Conservation (phyloP, 352 stramenopile species). For the Globisporangium orthogonon region DNA sequence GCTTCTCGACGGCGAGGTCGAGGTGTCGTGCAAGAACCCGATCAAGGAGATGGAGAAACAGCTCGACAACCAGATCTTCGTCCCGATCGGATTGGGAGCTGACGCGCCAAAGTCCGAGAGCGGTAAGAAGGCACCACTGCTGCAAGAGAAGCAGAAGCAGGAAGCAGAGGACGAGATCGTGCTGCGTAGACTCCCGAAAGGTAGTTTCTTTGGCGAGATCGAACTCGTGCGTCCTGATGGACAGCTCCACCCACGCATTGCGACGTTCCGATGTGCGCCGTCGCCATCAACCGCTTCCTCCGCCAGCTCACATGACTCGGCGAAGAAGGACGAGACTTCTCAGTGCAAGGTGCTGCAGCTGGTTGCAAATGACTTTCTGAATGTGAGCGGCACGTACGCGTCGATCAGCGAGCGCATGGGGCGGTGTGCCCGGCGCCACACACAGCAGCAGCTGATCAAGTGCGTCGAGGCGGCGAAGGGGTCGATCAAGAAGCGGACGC, state of each 20-base stretch:
- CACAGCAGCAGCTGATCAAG: slow-evolving; percentile 69
- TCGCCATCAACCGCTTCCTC: too few relatives aligned
- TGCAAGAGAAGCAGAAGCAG: not conserved
- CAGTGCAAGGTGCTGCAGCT: slow-evolving; percentile 75
- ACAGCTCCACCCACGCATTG: slow-evolving; percentile 57
- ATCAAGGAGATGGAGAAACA: slow-evolving; percentile 29
- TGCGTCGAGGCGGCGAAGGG: slow-evolving; percentile 70
- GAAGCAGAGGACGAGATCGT: slow-evolving; percentile 35
- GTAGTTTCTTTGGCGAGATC: slow-evolving; percentile 77
- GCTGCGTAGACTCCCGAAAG: slow-evolving; percentile 53
- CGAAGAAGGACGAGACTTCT: not conserved
- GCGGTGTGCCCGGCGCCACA: slow-evolving; percentile 46
- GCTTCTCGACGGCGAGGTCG: slow-evolving; percentile 67
- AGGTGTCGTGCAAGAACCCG: slow-evolving; percentile 73
- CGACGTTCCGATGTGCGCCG: slow-evolving; percentile 50
- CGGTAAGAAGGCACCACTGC: too few relatives aligned
- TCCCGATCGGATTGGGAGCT: not conserved
- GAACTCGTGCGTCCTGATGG: slow-evolving; percentile 70
- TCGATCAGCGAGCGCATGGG: slow-evolving; percentile 67
- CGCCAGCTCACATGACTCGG: not conserved
- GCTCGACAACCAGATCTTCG: slow-evolving; percentile 10
- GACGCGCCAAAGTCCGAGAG: not conserved
- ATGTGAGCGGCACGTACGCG: slow-evolving; percentile 68
- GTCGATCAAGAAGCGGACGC: slow-evolving; percentile 54
- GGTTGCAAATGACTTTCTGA: slow-evolving; percentile 72